Evolutionary conservation across 805 yeast species (phyloP).

Genomic region (Lipomyces lipofer): DNA sequence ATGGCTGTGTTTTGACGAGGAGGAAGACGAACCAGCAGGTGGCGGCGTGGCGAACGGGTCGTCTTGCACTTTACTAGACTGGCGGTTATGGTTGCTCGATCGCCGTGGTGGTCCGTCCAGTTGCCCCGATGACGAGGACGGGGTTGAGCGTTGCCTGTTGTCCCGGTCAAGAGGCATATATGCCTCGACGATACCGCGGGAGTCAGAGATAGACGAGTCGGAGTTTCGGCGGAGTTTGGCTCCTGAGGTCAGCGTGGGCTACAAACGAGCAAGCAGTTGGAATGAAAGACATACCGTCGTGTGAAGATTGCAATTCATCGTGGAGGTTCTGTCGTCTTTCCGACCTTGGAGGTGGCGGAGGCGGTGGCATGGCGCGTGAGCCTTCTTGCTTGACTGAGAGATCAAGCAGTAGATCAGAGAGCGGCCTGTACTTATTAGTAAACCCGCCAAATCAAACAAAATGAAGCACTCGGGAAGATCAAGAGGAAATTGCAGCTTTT

Average conservation of each 20-base stretch:
- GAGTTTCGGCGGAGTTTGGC: neutral
- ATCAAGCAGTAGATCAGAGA: constrained; percentile 18
- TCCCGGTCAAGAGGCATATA: constrained; percentile 12
- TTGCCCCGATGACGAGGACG: neutral
- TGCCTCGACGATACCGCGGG: constrained; percentile 3
- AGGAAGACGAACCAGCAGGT: neutral
- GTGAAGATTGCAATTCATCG: neutral
- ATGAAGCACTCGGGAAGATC: no score
- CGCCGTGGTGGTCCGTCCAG: neutral
- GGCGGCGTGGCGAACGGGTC: constrained; percentile 17
- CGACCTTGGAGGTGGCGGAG: constrained; percentile 19
- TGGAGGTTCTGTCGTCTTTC: constrained; percentile 2
- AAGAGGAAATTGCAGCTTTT: no score
- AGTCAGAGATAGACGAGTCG: neutral
- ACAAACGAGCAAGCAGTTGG: neutral
- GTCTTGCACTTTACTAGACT: constrained; percentile 2
- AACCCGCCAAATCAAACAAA: no score
- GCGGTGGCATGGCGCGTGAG: constrained; percentile 6
- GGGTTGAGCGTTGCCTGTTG: neutral
- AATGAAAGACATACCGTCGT: neutral
- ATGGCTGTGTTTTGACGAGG: neutral
- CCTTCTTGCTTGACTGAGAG: constrained; percentile 9
- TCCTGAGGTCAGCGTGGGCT: no score
- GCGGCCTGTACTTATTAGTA: constrained; percentile 1
- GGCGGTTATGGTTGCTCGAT: neutral